These are phyloP conservation scores for Fusarium citri DNA, from an alignment of 2,329 filamentous ascomycete species.

Conservation along the genomic window DNA sequence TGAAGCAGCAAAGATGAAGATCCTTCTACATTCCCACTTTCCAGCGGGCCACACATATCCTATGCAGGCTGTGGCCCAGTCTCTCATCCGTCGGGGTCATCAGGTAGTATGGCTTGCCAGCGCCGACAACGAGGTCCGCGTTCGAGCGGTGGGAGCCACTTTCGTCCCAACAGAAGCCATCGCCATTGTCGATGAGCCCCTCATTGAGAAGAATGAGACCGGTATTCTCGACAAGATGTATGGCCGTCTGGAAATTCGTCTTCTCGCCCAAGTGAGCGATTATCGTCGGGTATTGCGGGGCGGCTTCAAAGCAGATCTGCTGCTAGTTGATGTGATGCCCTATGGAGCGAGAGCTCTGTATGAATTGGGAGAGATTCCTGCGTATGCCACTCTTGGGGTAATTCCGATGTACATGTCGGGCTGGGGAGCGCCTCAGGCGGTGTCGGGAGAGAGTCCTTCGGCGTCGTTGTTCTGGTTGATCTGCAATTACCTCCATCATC, in stretches of 20 bases:
- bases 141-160: slow-evolving; percentile 49
- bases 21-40: slow-evolving; percentile 55
- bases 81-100: slow-evolving; percentile 53
- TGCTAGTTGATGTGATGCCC: slow-evolving; percentile 55
- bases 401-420: slow-evolving; percentile 53
- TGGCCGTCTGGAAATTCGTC: slow-evolving; percentile 42
- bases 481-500: slow-evolving; percentile 46
- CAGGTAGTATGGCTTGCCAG: slow-evolving; percentile 54
- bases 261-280: slow-evolving; percentile 53
- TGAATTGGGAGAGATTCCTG: slow-evolving; percentile 51
- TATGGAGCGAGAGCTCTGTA: slow-evolving; percentile 51
- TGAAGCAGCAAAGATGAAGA: slow-evolving; percentile 48
- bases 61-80: slow-evolving; percentile 54
- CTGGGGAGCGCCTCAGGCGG: slow-evolving; percentile 47
- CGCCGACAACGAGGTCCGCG: slow-evolving; percentile 50
- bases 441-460: slow-evolving; percentile 50
- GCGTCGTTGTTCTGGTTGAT: slow-evolving; percentile 42
- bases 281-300: slow-evolving; percentile 48
- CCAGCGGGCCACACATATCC: slow-evolving; percentile 55
- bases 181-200: slow-evolving; percentile 48
- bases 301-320: slow-evolving; percentile 47
- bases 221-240: slow-evolving; percentile 50
- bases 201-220: slow-evolving; percentile 45
- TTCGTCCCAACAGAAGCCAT: slow-evolving; percentile 51
- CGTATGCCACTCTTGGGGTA: slow-evolving; percentile 54